These are phyloP conservation scores for Exophiala calicioides DNA, from an alignment of 2,329 filamentous ascomycete genomes.

Conservation along the genomic window DNA sequence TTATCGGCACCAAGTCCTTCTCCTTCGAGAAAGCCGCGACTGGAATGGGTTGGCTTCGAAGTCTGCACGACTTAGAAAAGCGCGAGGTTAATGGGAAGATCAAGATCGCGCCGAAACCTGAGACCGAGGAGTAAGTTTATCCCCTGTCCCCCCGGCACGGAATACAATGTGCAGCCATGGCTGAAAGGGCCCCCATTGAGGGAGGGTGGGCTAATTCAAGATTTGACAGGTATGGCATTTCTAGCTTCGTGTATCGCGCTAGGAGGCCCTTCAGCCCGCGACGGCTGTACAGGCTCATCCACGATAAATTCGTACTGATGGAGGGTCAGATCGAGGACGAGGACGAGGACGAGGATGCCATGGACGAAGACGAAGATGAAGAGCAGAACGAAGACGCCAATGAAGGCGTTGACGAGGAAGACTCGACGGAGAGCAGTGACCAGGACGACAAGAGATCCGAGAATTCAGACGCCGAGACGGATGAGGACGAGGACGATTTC, in stretches of 20 bases:
- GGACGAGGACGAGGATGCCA: too few species aligned
- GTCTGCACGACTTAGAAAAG: constrained; percentile 67
- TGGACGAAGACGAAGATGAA: too few species aligned
- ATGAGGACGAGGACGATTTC: constrained; percentile 17
- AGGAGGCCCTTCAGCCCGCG: constrained; percentile 54
- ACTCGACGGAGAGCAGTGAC: constrained; percentile 1
- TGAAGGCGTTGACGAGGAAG: constrained; percentile 16
- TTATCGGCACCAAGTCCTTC: constrained; percentile 67
- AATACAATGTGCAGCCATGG: too few species aligned
- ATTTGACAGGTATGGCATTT: constrained; percentile 61
- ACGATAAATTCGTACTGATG: constrained; percentile 49
- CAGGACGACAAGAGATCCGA: neutral
- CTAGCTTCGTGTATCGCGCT: constrained; percentile 68
- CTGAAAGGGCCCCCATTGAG: too few species aligned
- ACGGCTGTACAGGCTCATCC: constrained; percentile 42
- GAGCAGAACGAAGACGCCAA: too few species aligned
- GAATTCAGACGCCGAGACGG: too few species aligned
- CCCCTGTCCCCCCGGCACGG: too few species aligned
- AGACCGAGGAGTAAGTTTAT: constrained; percentile 62
- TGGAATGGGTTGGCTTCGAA: constrained; percentile 69
- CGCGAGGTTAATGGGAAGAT: constrained; percentile 58
- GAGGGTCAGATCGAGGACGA: constrained; percentile 39
- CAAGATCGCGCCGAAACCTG: constrained; percentile 64
- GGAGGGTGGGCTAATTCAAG: constrained; percentile 7
- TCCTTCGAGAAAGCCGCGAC: constrained; percentile 64